A percentile compares a stretch with the other conserved stretches of the same genome.
Conservation (phyloP, 2,329 filamentous ascomycete genomes). For the Sphaceloma murrayae region DNA sequence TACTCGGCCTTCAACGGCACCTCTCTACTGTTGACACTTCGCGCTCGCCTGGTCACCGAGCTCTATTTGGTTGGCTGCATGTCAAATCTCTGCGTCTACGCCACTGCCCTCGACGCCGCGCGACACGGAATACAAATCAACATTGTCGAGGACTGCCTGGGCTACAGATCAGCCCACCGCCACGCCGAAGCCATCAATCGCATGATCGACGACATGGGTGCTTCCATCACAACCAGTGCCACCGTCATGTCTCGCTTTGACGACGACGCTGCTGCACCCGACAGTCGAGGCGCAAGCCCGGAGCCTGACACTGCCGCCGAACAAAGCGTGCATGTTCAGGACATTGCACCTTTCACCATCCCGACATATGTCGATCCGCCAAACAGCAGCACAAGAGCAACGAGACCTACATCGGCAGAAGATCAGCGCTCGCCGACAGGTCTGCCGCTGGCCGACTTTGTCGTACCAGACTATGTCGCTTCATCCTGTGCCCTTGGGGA, state of each 20-base stretch:
- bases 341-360: background rate
- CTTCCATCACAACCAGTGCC: conserved; percentile 51
- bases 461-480: conserved; percentile 9
- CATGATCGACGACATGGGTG: conserved; percentile 66
- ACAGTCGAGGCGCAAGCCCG: conserved; percentile 4
- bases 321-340: background rate
- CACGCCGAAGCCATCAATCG: conserved; percentile 62
- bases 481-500: conserved; percentile 5
- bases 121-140: conserved; percentile 81
- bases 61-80: conserved; percentile 81
- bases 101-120: conserved; percentile 83
- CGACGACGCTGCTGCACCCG: conserved; percentile 13
- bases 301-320: background rate
- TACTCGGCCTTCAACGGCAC: conserved; percentile 82
- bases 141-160: conserved; percentile 79
- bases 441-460: background rate
- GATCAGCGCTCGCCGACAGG: background rate
- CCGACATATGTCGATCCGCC: background rate
- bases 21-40: conserved; percentile 62
- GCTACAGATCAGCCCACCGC: conserved; percentile 60
- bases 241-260: conserved; percentile 37
- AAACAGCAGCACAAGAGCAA: conserved; percentile 5
- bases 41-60: conserved; percentile 81
- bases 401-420: conserved; percentile 3
- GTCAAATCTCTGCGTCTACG: conserved; percentile 80